Base-by-base conservation (phyloP, 164 flowering plant species). In the Buxus sempervirens region DNA sequence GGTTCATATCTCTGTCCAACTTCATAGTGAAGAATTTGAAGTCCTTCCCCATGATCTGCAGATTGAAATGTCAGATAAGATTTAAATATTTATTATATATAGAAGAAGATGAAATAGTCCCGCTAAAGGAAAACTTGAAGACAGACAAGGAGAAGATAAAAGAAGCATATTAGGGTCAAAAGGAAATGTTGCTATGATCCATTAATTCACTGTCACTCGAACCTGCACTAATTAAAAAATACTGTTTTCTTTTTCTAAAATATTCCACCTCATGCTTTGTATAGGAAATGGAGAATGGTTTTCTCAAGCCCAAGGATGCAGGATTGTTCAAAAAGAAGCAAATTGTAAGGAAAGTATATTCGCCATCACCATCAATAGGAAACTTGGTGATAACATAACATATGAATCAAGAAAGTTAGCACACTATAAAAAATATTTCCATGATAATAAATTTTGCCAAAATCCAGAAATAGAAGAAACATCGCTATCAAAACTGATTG, bases 1-100 rank as follows among this genome's bases (percentile, higher is more conserved):
- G 98, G 85, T 60, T 93, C 99, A 74, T 88, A 93, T 65, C 87
- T 96, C 74, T 96, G 95, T 18, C 99, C 99, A 74, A 72, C 91
- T 79, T 90, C 96, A 72, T 90, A 95, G 73, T 88, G 98, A 60
- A 95, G 90, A 80, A 95, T 76, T 75, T 95, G 99, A 70, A 95
- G 90, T 62, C 96, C 97, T 81, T 95, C 99, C 59, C 98, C 99
- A 76, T 95, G 91, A 66, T 92, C 98, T 95, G 93, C n/a, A 67
- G 70, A 58, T 69, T 32, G 21, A 38, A 59, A 67, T 41, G 54
- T 69, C 27, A 9, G 26, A 49, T 60, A 38, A 42, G 64, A 9
- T 59, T 53, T 22, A 54, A 26, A 36, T 7, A 54, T 23, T 21
- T 19, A 55, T 56, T 26, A n/a, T 45, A 5, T 27, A 70, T 21